Conservation (phyloP, 306 rosid genomes). For the Gleditsia sinensis region DNA sequence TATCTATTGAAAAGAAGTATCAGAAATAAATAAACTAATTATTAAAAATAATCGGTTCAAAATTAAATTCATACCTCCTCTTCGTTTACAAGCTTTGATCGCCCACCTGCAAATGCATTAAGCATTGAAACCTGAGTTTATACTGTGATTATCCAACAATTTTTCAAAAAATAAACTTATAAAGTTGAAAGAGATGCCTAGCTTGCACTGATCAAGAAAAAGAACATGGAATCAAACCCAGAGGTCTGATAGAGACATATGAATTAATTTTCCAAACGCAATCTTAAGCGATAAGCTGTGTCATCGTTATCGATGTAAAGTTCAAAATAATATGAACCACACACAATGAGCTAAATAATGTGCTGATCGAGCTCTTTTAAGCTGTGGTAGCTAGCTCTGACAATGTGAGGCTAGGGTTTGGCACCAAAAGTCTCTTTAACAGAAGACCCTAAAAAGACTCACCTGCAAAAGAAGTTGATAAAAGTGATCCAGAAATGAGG, state of each 20-base stretch:
- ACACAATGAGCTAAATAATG: no score
- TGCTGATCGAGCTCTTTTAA: background rate
- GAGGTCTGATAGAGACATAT: background rate
- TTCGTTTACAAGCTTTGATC: slow-evolving; percentile 40
- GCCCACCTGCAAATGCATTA: slow-evolving; percentile 51
- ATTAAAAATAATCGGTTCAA: background rate
- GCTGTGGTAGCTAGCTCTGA: slow-evolving; percentile 27
- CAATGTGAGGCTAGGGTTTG: slow-evolving; percentile 28
- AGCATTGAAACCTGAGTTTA: slow-evolving; percentile 12
- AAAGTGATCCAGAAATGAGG: slow-evolving; percentile 56
- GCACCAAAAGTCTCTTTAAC: slow-evolving; percentile 45
- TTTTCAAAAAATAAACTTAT: background rate
- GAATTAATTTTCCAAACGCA: slow-evolving; percentile 19
- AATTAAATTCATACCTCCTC: slow-evolving; percentile 23
- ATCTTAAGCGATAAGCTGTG: slow-evolving; percentile 7
- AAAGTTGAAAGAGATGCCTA: no score
- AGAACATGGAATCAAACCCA: slow-evolving; percentile 27
- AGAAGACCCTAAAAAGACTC: slow-evolving; percentile 20
- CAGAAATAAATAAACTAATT: no score
- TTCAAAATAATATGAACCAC: background rate
- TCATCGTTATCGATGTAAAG: slow-evolving; percentile 6
- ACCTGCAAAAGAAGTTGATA: slow-evolving; percentile 74
- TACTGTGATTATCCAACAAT: background rate
- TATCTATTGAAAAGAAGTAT: no score
- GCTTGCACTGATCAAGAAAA: background rate